A percentile compares a stretch with the other conserved stretches of the same genome.
Conservation (phyloP, 83 land plant species). For the Isoetes engelmannii region DNA sequence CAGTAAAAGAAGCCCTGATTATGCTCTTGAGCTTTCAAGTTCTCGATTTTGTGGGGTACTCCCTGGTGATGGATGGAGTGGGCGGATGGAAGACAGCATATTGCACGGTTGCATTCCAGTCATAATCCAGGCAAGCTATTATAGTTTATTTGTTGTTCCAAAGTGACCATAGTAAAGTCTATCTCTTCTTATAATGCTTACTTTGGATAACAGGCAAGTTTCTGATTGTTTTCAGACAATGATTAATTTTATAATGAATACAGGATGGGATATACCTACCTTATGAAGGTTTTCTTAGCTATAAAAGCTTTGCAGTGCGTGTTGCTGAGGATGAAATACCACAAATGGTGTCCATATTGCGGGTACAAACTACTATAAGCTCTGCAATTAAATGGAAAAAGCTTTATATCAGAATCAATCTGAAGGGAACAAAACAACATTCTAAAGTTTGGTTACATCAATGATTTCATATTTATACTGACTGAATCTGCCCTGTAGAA, state of each 20-base stretch:
- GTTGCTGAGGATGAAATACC: conserved; percentile 77
- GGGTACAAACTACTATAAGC: conserved; percentile 32
- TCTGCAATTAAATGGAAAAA: no score
- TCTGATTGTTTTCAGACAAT: no score
- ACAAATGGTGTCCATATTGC: conserved; percentile 50
- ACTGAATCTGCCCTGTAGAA: conserved; percentile 24
- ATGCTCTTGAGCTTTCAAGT: conserved; percentile 49
- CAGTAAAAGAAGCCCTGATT: conserved; percentile 43
- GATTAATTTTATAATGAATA: conserved; percentile 1
- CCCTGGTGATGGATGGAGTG: conserved; percentile 99
- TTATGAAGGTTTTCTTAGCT: conserved; percentile 77
- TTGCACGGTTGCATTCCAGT: conserved; percentile 90
- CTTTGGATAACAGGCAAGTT: no score
- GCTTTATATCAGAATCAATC: no score
- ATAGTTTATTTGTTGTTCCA: no score
- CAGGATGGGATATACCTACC: conserved; percentile 90
- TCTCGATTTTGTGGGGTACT: conserved; percentile 90
- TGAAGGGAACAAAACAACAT: no score
- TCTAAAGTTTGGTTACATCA: no score
- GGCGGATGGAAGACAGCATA: conserved; percentile 88
- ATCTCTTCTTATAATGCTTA: no score
- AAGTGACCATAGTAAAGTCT: no score
- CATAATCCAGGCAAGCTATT: conserved; percentile 61
- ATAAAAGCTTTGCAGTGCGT: conserved; percentile 75
- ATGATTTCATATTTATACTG: no score